A percentile compares a stretch with the other conserved stretches of the same genome.
Conservation (phyloP, 2,329 filamentous ascomycete genomes). For the Pseudogymnoascus sp. region DNA sequence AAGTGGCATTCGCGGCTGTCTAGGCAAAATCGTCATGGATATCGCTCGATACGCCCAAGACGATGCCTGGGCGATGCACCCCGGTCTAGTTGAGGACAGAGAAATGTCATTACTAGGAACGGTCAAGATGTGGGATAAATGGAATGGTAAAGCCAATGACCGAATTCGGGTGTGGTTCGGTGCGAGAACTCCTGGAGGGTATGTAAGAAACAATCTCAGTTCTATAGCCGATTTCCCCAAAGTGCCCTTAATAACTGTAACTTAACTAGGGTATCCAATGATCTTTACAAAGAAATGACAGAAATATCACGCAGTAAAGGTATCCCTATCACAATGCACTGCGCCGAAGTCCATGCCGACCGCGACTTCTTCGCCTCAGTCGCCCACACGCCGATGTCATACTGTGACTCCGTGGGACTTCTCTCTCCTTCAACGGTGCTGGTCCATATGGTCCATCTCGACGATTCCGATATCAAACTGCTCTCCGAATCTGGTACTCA, state of each 20-base stretch:
- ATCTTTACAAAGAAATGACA: constrained; percentile 30
- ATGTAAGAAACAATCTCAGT: constrained; percentile 10
- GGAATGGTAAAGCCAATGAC: constrained; percentile 29
- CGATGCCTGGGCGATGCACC: constrained; percentile 37
- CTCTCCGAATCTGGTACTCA: constrained; percentile 35
- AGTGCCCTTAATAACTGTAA: neutral
- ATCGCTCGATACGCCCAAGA: constrained; percentile 37
- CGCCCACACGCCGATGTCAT: constrained; percentile 36
- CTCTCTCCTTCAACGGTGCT: constrained; percentile 37
- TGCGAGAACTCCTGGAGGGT: constrained; percentile 32
- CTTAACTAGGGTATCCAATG: constrained; percentile 25
- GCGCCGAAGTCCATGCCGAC: constrained; percentile 31
- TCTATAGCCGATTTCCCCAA: neutral
- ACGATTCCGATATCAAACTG: constrained; percentile 35
- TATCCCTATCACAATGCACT: constrained; percentile 34
- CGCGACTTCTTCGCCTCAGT: constrained; percentile 27
- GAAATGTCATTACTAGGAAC: constrained; percentile 31
- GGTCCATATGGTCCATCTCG: constrained; percentile 45
- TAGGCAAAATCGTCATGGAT: constrained; percentile 33
- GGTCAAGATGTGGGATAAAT: constrained; percentile 30
- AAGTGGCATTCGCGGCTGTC: constrained; percentile 37
- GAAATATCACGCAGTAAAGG: constrained; percentile 24
- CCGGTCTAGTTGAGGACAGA: constrained; percentile 34
- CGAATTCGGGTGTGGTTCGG: constrained; percentile 34
- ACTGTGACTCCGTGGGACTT: constrained; percentile 32